Conservation (phyloP, 2,329 filamentous ascomycete species). For the Fusarium phyllophilum region DNA sequence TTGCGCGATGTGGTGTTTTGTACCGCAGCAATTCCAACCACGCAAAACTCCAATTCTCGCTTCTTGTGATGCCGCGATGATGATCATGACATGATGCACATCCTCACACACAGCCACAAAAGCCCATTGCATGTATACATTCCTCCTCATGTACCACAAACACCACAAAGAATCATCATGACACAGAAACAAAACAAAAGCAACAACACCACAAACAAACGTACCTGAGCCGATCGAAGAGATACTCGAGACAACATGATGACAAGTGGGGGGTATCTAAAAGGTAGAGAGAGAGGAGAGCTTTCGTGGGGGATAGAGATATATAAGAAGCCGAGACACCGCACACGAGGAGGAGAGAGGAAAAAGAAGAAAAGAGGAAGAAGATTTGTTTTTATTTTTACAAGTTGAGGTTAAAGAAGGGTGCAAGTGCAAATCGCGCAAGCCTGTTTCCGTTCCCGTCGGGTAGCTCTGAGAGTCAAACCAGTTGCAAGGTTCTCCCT, state of each 20-base stretch:
- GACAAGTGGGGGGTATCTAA: slow-evolving; percentile 30
- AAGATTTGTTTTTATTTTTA: neutral
- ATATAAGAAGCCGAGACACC: slow-evolving; percentile 7
- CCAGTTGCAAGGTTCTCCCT: neutral
- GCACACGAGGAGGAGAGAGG: slow-evolving; percentile 19
- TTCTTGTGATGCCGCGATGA: slow-evolving; percentile 19
- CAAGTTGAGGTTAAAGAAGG: slow-evolving; percentile 4
- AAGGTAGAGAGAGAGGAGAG: slow-evolving; percentile 37
- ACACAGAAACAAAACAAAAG: neutral
- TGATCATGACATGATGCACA: slow-evolving; percentile 34
- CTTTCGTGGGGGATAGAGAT: slow-evolving; percentile 4
- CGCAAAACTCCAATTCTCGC: neutral
- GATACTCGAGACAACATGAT: slow-evolving; percentile 70
- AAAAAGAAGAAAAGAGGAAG: slow-evolving; percentile 2
- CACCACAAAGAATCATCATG: slow-evolving; percentile 12
- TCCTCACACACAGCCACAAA: neutral
- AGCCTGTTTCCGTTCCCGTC: slow-evolving; percentile 15
- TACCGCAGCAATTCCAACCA: neutral
- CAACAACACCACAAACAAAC: slow-evolving; percentile 1
- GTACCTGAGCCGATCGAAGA: slow-evolving; percentile 66
- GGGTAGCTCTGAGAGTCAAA: slow-evolving; percentile 11
- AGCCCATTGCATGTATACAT: neutral
- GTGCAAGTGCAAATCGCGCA: slow-evolving; percentile 41
- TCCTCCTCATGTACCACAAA: neutral
- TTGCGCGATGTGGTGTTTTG: neutral